phyloP scores from a whole-genome alignment of 495 filamentous ascomycete genomes.

The Penicillium atrosanguineum region DNA sequence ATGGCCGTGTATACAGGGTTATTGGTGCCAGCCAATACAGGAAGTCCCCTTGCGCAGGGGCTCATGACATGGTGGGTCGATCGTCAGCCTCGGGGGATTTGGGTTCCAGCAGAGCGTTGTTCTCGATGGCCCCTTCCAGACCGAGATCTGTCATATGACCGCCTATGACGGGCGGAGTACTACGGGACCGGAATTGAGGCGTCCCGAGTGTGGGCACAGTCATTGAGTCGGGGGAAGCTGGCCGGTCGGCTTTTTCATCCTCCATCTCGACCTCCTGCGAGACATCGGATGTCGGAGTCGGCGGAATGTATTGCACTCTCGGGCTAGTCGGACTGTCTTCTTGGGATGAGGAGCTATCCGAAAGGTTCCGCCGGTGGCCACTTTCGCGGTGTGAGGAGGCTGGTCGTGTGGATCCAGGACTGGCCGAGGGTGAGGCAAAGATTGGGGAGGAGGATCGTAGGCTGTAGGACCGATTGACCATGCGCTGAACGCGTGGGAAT shows the following conservation, averaged over 20 bases:
- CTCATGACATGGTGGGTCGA: slow-evolving; percentile 6
- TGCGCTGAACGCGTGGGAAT: slow-evolving; percentile 55
- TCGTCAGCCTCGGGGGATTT: slow-evolving; percentile 9
- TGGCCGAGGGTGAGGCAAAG: slow-evolving; percentile 44
- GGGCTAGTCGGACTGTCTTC: slow-evolving; percentile 38
- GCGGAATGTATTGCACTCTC: slow-evolving; percentile 43
- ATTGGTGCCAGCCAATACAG: background rate
- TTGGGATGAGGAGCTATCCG: slow-evolving; percentile 37
- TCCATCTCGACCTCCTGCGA: slow-evolving; percentile 21
- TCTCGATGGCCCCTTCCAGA: slow-evolving; percentile 11
- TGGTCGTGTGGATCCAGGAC: slow-evolving; percentile 43
- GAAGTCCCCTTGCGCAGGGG: background rate
- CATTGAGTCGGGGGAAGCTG: slow-evolving; percentile 17
- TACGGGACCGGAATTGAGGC: slow-evolving; percentile 33
- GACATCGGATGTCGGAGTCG: slow-evolving; percentile 44
- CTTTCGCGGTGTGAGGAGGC: slow-evolving; percentile 37
- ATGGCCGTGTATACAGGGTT: background rate
- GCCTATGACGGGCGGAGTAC: slow-evolving; percentile 40
- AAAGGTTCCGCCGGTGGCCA: slow-evolving; percentile 38
- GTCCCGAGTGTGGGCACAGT: slow-evolving; percentile 23
- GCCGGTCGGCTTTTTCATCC: slow-evolving; percentile 8
- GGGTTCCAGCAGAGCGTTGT: background rate
- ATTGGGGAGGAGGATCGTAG: slow-evolving; percentile 40
- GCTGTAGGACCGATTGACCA: slow-evolving; percentile 51
- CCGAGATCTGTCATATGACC: slow-evolving; percentile 13